Conservation (phyloP, 345 rosid species). For the Euclidium syriacum region DNA sequence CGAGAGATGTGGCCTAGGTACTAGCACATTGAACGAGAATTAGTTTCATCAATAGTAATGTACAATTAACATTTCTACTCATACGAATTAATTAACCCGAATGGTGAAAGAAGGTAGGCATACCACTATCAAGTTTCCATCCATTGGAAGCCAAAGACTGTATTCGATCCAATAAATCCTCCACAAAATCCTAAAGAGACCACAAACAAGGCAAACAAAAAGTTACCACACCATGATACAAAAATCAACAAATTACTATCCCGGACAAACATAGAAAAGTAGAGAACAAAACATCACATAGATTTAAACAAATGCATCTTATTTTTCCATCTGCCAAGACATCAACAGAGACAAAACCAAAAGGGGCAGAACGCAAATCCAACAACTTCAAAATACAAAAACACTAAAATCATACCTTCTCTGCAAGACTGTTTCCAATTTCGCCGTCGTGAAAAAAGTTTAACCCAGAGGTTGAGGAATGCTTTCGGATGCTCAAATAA, state of each 20-base stretch:
- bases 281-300: neutral
- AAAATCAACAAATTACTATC: neutral
- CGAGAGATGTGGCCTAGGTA: constrained; percentile 92
- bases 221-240: neutral
- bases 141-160: constrained; percentile 68
- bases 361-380: neutral
- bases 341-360: neutral
- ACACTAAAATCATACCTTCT: constrained; percentile 48
- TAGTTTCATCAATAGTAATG: neutral
- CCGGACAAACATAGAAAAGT: neutral
- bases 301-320: neutral
- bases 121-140: constrained; percentile 97
- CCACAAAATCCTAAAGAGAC: constrained; percentile 79
- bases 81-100: neutral
- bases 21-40: constrained; percentile 36
- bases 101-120: constrained; percentile 3
- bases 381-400: constrained; percentile 1
- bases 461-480: constrained; percentile 56
- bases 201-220: constrained; percentile 15
- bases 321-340: neutral
- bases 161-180: constrained; percentile 80
- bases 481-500: constrained; percentile 87
- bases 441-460: constrained; percentile 66
- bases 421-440: constrained; percentile 36
- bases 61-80: neutral